Percentiles rank a stretch among this genome's conserved stretches.
Conservation (phyloP, 257 asterid genomes). For the Nicotiana tomentosiformis region DNA sequence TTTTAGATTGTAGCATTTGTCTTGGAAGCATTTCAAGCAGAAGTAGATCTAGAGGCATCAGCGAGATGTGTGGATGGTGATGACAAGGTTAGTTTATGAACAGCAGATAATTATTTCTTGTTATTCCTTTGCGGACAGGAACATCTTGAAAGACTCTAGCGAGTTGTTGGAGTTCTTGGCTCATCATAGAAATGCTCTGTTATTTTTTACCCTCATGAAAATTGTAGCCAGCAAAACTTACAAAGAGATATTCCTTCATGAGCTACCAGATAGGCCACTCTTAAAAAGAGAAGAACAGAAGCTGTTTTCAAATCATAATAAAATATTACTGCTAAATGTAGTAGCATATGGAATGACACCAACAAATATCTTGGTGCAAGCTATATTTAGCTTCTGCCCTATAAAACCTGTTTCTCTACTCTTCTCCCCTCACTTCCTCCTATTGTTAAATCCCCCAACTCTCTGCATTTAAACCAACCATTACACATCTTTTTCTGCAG, state of each 20-base stretch:
- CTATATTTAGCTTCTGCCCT: background rate
- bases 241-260: background rate
- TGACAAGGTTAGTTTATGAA: conserved; percentile 38
- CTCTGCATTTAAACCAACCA: background rate
- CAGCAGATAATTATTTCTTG: background rate
- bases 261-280: background rate
- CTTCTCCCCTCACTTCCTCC: background rate
- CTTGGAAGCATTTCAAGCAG: conserved; percentile 98
- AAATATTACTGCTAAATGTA: background rate
- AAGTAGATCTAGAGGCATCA: conserved; percentile 72
- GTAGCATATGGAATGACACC: background rate
- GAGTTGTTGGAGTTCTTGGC: background rate
- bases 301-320: background rate
- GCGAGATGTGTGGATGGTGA: conserved; percentile 38
- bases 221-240: background rate
- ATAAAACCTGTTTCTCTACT: background rate
- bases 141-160: background rate
- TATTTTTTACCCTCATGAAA: background rate
- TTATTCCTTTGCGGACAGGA: background rate
- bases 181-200: background rate
- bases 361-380: background rate
- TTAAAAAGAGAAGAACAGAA: background rate
- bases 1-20: conserved; percentile 93
- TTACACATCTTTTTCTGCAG: background rate
- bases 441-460: background rate